Evolutionary conservation across 805 yeast genomes (phyloP).

Genomic region (Monosporozyma siamensis): DNA sequence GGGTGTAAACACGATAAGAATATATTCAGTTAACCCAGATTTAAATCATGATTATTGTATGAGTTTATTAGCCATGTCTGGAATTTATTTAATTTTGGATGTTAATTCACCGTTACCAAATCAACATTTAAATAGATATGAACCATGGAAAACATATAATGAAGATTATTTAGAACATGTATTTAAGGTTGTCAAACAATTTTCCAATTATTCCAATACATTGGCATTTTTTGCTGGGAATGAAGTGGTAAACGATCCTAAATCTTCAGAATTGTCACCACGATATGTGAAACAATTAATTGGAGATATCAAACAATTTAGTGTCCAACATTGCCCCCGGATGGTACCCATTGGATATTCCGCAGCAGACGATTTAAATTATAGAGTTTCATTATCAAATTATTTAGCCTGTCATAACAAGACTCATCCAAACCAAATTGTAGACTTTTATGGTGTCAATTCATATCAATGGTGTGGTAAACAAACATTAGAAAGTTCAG

Average conservation of each 20-base stretch:
- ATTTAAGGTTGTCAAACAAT: constrained; percentile 70
- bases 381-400: constrained; percentile 64
- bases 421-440: constrained; percentile 33
- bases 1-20: constrained; percentile 79
- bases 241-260: constrained; percentile 74
- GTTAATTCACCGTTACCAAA: constrained; percentile 78
- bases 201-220: constrained; percentile 78
- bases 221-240: constrained; percentile 89
- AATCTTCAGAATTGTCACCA: constrained; percentile 62
- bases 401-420: constrained; percentile 69
- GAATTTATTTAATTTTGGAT: constrained; percentile 83
- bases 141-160: constrained; percentile 87
- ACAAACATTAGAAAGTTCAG: constrained; percentile 74
- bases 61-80: constrained; percentile 85
- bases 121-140: constrained; percentile 80
- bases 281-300: constrained; percentile 67
- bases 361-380: constrained; percentile 86
- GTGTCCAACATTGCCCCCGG: constrained; percentile 49
- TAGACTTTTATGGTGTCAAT: constrained; percentile 89
- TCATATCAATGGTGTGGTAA: constrained; percentile 96
- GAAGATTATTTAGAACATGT: constrained; percentile 62
- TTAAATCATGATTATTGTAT: constrained; percentile 82
- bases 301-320: constrained; percentile 72
- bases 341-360: constrained; percentile 87
- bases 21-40: constrained; percentile 77